Evolutionary conservation across 805 yeast genomes (phyloP), one percentile per base, ranked within the genome.

Genomic region (Lipomyces orientalis): DNA sequence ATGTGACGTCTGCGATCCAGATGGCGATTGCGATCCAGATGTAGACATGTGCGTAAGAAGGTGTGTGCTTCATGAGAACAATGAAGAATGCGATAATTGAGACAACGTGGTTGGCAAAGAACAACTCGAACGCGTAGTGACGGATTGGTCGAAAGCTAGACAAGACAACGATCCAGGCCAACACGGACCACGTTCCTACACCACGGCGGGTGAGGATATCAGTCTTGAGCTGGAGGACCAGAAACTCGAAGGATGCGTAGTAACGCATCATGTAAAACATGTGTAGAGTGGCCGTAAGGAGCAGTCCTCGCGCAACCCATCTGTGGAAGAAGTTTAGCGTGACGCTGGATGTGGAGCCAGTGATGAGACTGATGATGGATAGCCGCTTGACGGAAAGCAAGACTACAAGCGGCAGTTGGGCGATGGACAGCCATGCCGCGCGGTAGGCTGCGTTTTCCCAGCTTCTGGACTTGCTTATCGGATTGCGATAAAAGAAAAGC

Each of bases 131-230:
- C 25, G 64, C 29, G 60, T 59, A 63, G 37, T 60, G 56, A 14
- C 76, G 67, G 22, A 74, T 34, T 1, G 75, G 68, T 65, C 81
- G 79, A 60, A 81, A 78, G 58, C 73, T 64, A 4, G 76, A 64
- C n/a, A 64, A 33, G 5, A 75, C 35, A 33, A 74, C 70, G 35
- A 74, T 72, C 74, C 72, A 72, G 16, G 69, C 67, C 6, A 75
- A 58, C 8, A 75, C 52, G 34, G 66, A 61, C 64, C 70, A 75
- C 12, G 78, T 67, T 2, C 71, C 74, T 9, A 75, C 39, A 2
- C 77, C 77, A 33, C 64, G 46, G 25, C 66, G 56, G 35, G 69
- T 67, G 16, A 73, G 62, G 12, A 60, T 61, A 33, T 75, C 65
- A 5, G 64, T 68, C 16, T 61, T 31, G 33, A 75, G 61, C 43